Evolutionary conservation across 805 yeast species (phyloP), one percentile per base, ranked within the genome.

Genomic region (Yamadazyma sp.): DNA sequence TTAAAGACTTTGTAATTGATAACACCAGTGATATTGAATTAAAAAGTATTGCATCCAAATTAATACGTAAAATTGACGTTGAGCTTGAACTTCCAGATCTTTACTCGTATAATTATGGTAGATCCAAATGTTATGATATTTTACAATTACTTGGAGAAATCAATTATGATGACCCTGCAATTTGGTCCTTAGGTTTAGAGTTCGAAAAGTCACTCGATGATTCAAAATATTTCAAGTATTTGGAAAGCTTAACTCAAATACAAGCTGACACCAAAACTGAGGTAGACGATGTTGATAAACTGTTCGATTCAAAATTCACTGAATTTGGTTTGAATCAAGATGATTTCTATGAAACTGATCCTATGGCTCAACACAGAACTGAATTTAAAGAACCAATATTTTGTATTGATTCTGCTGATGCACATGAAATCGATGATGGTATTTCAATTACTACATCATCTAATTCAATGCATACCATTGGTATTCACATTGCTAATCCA

Each of bases 371-470:
- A 19, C 2, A 40, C 53, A 2, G 82, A 45, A 44, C 45, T n/a
- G 67, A 68, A 18, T 74, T 69, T 44, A 59, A 69, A 29, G 50
- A 72, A 9, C 71, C 75, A 0, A 79, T 88, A 1, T 91, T 78
- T 54, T 88, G 97, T 58, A 86, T 91, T 39, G 98, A 93, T 59
- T 70, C 82, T 3, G 75, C 66, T 3, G 70, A 70, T 27, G 95
- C 98, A 0, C 82, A 82, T 46, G 98, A 93, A 56, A 83, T 93
- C 40, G 98, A 91, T 57, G 98, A 91, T 58, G 98, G 97, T 30
- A 69, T 91, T 18, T 77, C 96, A 1, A 64, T 91, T 13, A 64
- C 63, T 28, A 34, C 52, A 3, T 49, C 48, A 19, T 43, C 44
- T 18, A 33, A 35, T 3, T 50, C 50, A 10, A n/a, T n/a, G n/a